Evolutionary conservation across 108 stramenopile genomes (phyloP), one percentile per base, ranked within the genome.

Genomic region (Nitzschia sp.): DNA sequence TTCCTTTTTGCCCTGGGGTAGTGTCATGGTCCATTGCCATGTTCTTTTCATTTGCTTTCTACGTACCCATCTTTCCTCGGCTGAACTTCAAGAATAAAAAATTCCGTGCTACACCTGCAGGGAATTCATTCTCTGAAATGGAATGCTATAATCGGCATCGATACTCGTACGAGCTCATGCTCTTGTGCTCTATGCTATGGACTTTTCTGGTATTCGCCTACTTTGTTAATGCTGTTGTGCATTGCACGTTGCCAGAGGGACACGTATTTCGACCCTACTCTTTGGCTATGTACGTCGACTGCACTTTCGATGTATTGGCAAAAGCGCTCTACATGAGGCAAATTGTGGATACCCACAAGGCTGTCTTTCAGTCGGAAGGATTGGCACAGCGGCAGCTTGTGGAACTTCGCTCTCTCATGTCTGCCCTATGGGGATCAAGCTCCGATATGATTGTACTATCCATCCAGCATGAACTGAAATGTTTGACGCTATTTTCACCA

Each of bases 241-340:
- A 71, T 47, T 53, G 66, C 16, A 15, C 71, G 27, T 52, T 41
- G 17, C 75, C 77, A 0, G 11, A 27, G 29, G 44, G 44, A 3
- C 57, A 55, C 28, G 3, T 29, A 8, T 28, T 25, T 9, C 52
- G 53, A n/a, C 22, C 35, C 21, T 69, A 81, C 28, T 45, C 58
- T 11, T 71, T 73, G 13, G 56, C 69, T 46, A 78, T 72, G 45
- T 69, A 79, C 30, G 31, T 77, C 16, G 76, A 71, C 23, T 61
- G 76, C 30, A 67, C 57, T 28, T 76, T 80, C 66, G 76, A 84
- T 45, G 73, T 82, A n/a, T 55, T 71, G 41, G 71, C 79, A 58
- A 86, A 86, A 66, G 48, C 69, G 35, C 29, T 82, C 11, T 88
- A 85, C 82, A 83, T 88, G 82, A 68, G 58, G 15, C 56, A 71